A percentile compares a stretch with the other conserved stretches of the same genome.
phyloP scores from a whole-genome alignment of 371 early-diverging fungal genomes.

The Coemansia linderi region DNA sequence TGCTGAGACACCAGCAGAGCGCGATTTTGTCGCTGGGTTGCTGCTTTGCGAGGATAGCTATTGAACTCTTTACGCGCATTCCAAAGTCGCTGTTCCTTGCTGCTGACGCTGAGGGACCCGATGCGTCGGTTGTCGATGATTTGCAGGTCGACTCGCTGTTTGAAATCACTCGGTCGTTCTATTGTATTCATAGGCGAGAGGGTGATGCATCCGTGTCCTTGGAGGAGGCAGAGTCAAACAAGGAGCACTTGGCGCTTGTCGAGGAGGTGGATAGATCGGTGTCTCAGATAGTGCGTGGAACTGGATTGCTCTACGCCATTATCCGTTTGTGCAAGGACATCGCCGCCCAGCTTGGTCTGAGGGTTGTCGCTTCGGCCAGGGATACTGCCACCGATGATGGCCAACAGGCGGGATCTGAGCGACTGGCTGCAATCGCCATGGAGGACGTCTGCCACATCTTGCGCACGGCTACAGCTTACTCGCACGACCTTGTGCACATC shows the following conservation, averaged over 20 bases:
- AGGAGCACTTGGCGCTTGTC: not conserved
- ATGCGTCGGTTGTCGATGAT: not conserved
- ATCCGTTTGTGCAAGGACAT: conserved; percentile 23
- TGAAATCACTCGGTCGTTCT: conserved; percentile 29
- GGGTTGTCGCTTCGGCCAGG: not conserved
- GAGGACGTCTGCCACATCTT: conserved; percentile 44
- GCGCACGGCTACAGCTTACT: conserved; percentile 28
- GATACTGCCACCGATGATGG: not conserved
- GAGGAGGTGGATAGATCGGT: conserved; percentile 19
- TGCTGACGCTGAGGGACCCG: not conserved
- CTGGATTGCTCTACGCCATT: conserved; percentile 31
- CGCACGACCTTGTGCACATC: conserved; percentile 15
- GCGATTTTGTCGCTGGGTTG: conserved; percentile 15
- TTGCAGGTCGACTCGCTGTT: conserved; percentile 14
- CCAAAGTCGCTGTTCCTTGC: conserved; percentile 31
- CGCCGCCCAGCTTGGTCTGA: conserved; percentile 14
- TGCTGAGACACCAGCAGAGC: not conserved
- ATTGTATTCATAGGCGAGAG: conserved; percentile 15
- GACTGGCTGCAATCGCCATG: conserved; percentile 11
- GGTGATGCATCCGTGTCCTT: no score
- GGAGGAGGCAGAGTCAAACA: not conserved
- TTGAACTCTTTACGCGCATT: conserved; percentile 44
- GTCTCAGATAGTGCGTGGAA: conserved; percentile 33
- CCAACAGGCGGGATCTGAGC: not conserved
- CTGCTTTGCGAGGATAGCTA: conserved; percentile 41